Evolutionary conservation across 2,329 filamentous ascomycete species (phyloP).

Genomic region (Calonectria fujianensis): DNA sequence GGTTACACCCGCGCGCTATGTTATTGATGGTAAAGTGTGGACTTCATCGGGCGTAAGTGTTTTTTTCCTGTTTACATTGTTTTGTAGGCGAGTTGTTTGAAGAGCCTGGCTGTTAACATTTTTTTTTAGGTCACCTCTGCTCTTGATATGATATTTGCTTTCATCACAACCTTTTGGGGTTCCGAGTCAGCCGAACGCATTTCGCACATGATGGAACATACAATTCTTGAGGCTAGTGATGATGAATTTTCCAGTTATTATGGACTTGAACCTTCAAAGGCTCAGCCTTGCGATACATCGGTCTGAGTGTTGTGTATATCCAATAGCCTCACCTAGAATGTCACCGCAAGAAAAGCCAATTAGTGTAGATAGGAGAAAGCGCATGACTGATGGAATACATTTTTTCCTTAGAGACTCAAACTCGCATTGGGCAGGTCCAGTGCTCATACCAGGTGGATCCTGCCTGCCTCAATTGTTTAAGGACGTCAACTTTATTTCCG

Average conservation of each 20-base stretch:
- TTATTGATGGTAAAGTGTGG: slow-evolving; percentile 80
- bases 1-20: slow-evolving; percentile 78
- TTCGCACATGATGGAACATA: slow-evolving; percentile 73
- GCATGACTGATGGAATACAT: neutral
- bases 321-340: neutral
- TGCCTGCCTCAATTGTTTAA: no score
- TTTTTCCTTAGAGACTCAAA: neutral
- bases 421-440: neutral
- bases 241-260: slow-evolving; percentile 56
- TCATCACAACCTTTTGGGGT: slow-evolving; percentile 68
- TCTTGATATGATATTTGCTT: slow-evolving; percentile 62
- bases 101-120: neutral
- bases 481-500: neutral
- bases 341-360: neutral
- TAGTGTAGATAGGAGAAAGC: neutral
- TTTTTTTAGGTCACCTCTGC: slow-evolving; percentile 58
- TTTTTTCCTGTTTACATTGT: neutral
- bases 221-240: slow-evolving; percentile 52
- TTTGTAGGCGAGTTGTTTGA: neutral
- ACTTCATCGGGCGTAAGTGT: slow-evolving; percentile 73
- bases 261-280: slow-evolving; percentile 50
- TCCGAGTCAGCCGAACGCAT: slow-evolving; percentile 66
- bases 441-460: neutral
- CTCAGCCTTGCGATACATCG: slow-evolving; percentile 44
- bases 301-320: neutral